Evolutionary conservation across 2,329 filamentous ascomycete genomes (phyloP).

Genomic region (Ustilaginoidea virens): DNA sequence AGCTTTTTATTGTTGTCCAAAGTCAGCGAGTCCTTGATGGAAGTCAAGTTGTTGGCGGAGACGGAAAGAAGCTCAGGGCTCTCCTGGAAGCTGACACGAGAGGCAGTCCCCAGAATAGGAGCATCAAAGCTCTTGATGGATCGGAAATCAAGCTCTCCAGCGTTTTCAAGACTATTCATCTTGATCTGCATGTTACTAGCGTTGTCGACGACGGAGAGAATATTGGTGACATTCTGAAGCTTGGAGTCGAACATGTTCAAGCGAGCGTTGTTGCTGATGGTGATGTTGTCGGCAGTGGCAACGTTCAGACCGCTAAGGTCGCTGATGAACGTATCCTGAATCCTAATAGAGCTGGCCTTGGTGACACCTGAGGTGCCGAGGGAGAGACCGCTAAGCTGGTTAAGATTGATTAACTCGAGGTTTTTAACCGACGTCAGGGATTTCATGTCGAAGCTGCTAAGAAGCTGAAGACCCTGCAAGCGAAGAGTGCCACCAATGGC

Average conservation of each 20-base stretch:
- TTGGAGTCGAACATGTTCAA: conserved; percentile 63
- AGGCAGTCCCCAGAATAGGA: conserved; percentile 54
- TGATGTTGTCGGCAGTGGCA: conserved; percentile 51
- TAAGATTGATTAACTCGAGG: conserved; percentile 60
- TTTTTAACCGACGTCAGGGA: conserved; percentile 47
- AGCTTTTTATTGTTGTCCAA: conserved; percentile 48
- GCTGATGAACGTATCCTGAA: conserved; percentile 75
- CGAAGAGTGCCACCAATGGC: conserved; percentile 56
- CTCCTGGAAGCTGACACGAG: conserved; percentile 66
- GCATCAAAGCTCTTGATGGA: conserved; percentile 62
- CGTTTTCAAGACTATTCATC: conserved; percentile 62
- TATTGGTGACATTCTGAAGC: conserved; percentile 57
- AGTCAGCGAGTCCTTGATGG: conserved; percentile 41
- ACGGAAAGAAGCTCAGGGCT: conserved; percentile 57
- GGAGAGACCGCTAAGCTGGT: conserved; percentile 33
- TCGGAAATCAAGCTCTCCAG: conserved; percentile 37
- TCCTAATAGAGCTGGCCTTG: conserved; percentile 51
- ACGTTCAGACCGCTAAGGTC: conserved; percentile 72
- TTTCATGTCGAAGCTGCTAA: conserved; percentile 53
- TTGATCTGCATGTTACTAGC: conserved; percentile 52
- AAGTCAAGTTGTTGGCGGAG: conserved; percentile 40
- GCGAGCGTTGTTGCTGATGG: conserved; percentile 82
- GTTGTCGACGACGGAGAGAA: conserved; percentile 68
- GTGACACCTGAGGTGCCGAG: conserved; percentile 43
- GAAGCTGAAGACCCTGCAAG: conserved; percentile 50